A percentile compares a stretch with the other conserved stretches of the same genome.
Evolutionary conservation across 768 basidiomycete species (phyloP).

Genomic region (Trametes gibbosa): DNA sequence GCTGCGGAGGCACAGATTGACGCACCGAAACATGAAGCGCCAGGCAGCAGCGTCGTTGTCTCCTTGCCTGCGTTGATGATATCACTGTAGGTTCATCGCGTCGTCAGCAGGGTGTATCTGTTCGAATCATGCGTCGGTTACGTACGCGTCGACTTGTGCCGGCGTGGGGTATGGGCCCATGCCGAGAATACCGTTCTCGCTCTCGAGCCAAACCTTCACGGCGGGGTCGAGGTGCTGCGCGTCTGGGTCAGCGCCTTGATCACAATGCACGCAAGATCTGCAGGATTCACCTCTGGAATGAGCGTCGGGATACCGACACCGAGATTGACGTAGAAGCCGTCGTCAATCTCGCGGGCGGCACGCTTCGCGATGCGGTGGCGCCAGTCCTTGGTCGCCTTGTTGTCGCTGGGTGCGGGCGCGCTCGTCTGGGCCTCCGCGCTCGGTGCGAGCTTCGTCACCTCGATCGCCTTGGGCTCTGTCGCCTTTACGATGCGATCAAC

Average conservation of each 20-base stretch:
- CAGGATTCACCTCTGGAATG: constrained; percentile 49
- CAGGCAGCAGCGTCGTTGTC: constrained; percentile 86
- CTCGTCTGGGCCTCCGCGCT: constrained; percentile 20
- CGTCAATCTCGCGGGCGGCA: constrained; percentile 82
- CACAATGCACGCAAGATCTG: background rate
- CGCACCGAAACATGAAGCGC: constrained; percentile 83
- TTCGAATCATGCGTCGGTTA: constrained; percentile 7
- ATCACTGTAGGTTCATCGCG: constrained; percentile 46
- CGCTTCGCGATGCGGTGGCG: constrained; percentile 71
- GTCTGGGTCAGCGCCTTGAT: background rate
- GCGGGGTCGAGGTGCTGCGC: constrained; percentile 57
- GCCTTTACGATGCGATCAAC: constrained; percentile 83
- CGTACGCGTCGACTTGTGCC: constrained; percentile 75
- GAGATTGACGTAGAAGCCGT: constrained; percentile 84
- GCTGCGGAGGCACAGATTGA: background rate
- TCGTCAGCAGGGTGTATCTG: background rate
- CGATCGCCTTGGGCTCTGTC: constrained; percentile 73
- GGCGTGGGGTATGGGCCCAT: constrained; percentile 84
- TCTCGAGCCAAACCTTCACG: constrained; percentile 82
- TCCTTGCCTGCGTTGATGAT: constrained; percentile 93
- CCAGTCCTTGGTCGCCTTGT: constrained; percentile 31
- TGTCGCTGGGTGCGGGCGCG: constrained; percentile 5
- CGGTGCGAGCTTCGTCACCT: constrained; percentile 62
- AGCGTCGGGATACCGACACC: constrained; percentile 89
- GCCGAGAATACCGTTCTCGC: constrained; percentile 85